Base-by-base conservation (phyloP, 2,329 filamentous ascomycete genomes). In the Venturia effusa region DNA sequence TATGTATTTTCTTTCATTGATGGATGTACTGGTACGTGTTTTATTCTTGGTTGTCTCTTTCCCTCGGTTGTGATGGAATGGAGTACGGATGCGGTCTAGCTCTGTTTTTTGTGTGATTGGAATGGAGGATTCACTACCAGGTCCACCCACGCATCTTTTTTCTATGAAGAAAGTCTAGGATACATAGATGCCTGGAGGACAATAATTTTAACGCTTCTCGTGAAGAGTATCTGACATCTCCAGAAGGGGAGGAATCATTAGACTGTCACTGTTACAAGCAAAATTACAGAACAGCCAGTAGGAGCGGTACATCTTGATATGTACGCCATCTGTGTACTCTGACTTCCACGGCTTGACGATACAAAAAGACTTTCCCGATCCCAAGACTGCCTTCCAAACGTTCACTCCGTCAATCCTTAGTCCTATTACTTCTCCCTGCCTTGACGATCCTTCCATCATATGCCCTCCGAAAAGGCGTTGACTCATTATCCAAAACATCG, bases 371-470 rank as follows among this genome's bases (percentile, higher is more conserved):
- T 30, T 10, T 55, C n/a, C 1, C 51, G 19, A 45, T 22, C 4
- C 13, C 51, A 34, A 19, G 8, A 32, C 24, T 7, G 5, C 7
- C 4, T 6, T 55, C 15, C 4, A 55, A 2, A 5, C 13, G 11
- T 54, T 22, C 27, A 55, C 34, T 27, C 24, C 34, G 19, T 41
- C 37, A 60, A 60, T 40, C n/a, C 59, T 60, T 60, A 2, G 27
- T 60, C n/a, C 11, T 27, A 24, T 41, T 37, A 60, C 34, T 40
- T 22, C 59, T 60, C 3, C n/a, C n/a, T 4, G 40, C 75, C 64
- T 71, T 74, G 30, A 74, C 65, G 30, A 75, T 75, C 10, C 71
- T 73, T 0, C 74, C 74, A 61, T 74, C 71, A 54, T 74, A 72
- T 70, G 74, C 72, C 60, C 74, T 71, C 57, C 74, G 71, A 67